Percentiles rank a stretch among this genome's conserved stretches.
Evolutionary conservation across 2,329 filamentous ascomycete species (phyloP).

Genomic region (Penicillium sumatraense): DNA sequence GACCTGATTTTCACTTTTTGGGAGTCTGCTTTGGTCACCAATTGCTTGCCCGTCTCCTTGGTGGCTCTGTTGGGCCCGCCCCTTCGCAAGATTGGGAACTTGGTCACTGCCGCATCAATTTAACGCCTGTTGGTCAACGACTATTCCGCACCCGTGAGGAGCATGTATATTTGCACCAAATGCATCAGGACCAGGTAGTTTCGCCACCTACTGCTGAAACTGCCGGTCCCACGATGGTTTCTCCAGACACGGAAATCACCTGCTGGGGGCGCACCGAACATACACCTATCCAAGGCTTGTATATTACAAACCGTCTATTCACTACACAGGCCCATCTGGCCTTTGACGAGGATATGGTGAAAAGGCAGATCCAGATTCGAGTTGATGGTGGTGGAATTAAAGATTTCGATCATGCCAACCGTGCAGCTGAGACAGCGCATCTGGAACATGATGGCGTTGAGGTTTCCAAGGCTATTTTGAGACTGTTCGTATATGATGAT

Average conservation of each 20-base stretch:
- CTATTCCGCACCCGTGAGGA: conserved; percentile 45
- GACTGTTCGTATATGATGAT: conserved; percentile 57
- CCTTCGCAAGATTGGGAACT: conserved; percentile 53
- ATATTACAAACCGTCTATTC: conserved; percentile 51
- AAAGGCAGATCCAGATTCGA: conserved; percentile 49
- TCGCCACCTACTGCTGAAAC: conserved; percentile 33
- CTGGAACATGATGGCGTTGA: conserved; percentile 46
- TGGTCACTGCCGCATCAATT: conserved; percentile 47
- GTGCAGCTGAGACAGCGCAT: conserved; percentile 43
- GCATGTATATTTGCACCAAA: conserved; percentile 50
- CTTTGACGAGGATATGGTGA: conserved; percentile 53
- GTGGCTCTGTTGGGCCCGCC: conserved; percentile 43
- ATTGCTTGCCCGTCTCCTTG: conserved; percentile 50
- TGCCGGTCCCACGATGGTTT: conserved; percentile 37
- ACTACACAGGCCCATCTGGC: conserved; percentile 54
- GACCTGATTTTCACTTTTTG: conserved; percentile 56
- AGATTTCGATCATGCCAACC: conserved; percentile 41
- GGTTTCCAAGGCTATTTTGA: conserved; percentile 43
- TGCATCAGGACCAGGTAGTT: conserved; percentile 53
- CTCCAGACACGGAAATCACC: conserved; percentile 49
- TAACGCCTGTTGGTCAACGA: conserved; percentile 45
- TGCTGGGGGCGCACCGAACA: conserved; percentile 54
- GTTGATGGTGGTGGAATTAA: conserved; percentile 49
- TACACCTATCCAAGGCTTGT: conserved; percentile 51
- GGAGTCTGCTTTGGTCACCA: conserved; percentile 57